Conservation (phyloP, 495 filamentous ascomycete species). For the Penicillium odoratum region DNA sequence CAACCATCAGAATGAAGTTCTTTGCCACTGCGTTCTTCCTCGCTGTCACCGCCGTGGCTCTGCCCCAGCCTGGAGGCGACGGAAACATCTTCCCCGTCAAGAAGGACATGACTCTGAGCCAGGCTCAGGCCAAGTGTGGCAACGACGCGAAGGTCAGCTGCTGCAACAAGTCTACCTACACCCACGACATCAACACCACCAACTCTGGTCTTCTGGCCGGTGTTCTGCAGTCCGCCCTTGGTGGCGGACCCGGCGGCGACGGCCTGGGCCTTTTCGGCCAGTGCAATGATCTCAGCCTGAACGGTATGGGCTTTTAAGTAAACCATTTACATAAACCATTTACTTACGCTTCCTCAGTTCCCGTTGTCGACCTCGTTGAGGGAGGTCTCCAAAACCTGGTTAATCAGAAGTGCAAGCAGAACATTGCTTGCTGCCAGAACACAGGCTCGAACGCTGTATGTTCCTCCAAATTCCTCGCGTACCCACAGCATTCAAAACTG, state of each 20-base stretch:
- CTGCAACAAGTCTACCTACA: slow-evolving; percentile 32
- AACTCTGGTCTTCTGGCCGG: slow-evolving; percentile 22
- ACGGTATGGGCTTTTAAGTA: slow-evolving; percentile 11
- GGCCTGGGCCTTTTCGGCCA: slow-evolving; percentile 33
- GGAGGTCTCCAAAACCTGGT: slow-evolving; percentile 38
- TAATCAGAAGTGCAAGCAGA: slow-evolving; percentile 48
- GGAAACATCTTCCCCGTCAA: slow-evolving; percentile 4
- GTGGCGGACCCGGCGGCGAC: slow-evolving; percentile 15
- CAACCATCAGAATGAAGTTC: slow-evolving; percentile 40
- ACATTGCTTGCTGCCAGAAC: slow-evolving; percentile 50
- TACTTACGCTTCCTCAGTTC: slow-evolving; percentile 8
- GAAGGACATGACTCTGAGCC: neutral
- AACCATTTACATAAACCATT: neutral
- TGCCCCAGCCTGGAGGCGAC: slow-evolving; percentile 20
- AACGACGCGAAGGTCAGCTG: slow-evolving; percentile 22
- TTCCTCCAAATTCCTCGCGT: neutral
- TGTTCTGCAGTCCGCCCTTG: slow-evolving; percentile 25
- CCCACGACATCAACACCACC: slow-evolving; percentile 26
- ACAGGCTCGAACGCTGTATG: slow-evolving; percentile 30
- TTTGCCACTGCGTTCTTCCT: slow-evolving; percentile 29
- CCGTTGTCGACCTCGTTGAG: slow-evolving; percentile 23
- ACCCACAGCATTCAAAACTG: neutral
- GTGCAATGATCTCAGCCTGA: slow-evolving; percentile 29
- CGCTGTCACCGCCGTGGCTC: slow-evolving; percentile 33
- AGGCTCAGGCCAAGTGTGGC: neutral